phyloP scores from a whole-genome alignment of 352 stramenopile genomes.

The Pythium dissimile region DNA sequence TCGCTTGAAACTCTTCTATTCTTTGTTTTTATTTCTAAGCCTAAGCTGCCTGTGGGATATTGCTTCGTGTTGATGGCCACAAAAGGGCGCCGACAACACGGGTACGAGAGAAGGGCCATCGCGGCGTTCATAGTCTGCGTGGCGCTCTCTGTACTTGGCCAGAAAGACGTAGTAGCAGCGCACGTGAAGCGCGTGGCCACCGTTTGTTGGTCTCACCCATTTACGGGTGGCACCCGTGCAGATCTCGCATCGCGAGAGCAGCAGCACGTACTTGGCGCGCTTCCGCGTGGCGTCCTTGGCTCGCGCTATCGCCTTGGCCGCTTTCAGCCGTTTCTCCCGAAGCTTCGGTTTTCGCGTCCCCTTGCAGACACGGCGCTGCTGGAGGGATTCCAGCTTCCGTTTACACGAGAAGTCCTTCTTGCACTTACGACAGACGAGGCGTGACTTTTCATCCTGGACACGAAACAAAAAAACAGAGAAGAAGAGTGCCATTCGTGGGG shows the following conservation, averaged over 20 bases:
- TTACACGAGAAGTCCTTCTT: neutral
- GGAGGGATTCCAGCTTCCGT: neutral
- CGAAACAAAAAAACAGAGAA: neutral
- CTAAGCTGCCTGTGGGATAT: too few species aligned
- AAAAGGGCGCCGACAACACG: neutral
- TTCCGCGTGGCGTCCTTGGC: neutral
- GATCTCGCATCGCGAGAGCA: neutral
- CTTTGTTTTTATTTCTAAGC: conserved; percentile 1
- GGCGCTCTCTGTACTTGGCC: neutral
- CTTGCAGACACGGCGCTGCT: conserved; percentile 1
- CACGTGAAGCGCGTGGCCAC: neutral
- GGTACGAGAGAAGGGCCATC: neutral
- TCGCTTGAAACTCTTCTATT: neutral
- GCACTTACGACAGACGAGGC: neutral
- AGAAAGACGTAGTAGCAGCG: neutral
- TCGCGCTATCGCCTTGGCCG: neutral
- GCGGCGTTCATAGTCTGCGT: neutral
- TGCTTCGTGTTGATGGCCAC: neutral
- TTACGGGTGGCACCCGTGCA: neutral
- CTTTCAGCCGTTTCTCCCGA: neutral
- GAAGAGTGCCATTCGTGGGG: neutral
- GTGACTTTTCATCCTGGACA: neutral
- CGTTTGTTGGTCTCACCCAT: neutral
- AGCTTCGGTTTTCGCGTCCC: conserved; percentile 4
- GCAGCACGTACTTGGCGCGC: neutral